Percentiles rank a stretch among this genome's conserved stretches.
phyloP scores from a whole-genome alignment of 495 filamentous ascomycete genomes.

The Rhypophila decipiens region DNA sequence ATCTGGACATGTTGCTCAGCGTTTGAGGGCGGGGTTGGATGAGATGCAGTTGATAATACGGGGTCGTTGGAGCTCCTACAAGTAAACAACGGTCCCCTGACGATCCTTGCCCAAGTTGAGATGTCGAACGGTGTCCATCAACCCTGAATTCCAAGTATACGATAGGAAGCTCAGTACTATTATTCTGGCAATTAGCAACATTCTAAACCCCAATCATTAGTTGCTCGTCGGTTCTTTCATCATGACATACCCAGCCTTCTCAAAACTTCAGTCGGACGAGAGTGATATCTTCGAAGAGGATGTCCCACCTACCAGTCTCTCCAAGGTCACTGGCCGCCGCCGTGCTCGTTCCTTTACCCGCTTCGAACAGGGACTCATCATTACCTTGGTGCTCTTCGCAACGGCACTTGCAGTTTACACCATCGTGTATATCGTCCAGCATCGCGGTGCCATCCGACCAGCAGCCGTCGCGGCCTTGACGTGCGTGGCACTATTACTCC shows the following conservation, averaged over 20 bases:
- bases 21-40: too few species aligned
- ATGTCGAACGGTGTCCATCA: too few species aligned
- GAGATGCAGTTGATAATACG: too few species aligned
- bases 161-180: too few species aligned
- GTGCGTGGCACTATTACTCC: not conserved
- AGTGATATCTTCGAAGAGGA: not conserved
- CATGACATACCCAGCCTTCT: not conserved
- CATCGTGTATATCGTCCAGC: constrained; percentile 6
- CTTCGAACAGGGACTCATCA: constrained; percentile 4
- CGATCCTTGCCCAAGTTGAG: not conserved
- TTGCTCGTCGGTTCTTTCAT: too few species aligned
- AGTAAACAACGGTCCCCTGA: not conserved
- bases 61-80: too few species aligned
- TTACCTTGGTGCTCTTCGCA: not conserved
- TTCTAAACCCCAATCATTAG: too few species aligned
- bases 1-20: too few species aligned
- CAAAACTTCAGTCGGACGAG: not conserved
- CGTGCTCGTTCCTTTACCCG: not conserved
- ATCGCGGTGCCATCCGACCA: not conserved
- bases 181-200: too few species aligned
- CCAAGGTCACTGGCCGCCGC: not conserved
- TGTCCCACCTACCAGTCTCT: not conserved
- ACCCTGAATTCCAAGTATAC: too few species aligned
- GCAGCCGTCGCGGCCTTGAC: constrained; percentile 2
- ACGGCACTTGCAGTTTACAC: not conserved